Percentiles rank a stretch among this genome's conserved stretches.
phyloP scores from a whole-genome alignment of 768 basidiomycete genomes.

The Suillus decipiens region DNA sequence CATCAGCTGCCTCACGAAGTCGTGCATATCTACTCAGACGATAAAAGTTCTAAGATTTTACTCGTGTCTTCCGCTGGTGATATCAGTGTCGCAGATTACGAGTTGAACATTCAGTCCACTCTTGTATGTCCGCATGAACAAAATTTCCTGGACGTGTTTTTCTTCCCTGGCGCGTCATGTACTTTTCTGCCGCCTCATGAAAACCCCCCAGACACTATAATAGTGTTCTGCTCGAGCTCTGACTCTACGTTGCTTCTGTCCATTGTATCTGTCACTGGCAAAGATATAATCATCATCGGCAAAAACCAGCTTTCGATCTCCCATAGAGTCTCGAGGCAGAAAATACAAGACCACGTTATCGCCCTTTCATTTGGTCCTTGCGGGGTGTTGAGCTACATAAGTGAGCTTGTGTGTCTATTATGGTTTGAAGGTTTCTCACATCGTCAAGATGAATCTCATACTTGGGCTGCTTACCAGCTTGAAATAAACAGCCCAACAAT shows the following conservation, averaged over 20 bases:
- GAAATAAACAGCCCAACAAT: slow-evolving; percentile 28
- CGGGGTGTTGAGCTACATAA: slow-evolving; percentile 51
- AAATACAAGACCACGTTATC: slow-evolving; percentile 5
- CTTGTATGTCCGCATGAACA: slow-evolving; percentile 30
- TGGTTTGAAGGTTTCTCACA: background rate
- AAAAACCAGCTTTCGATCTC: background rate
- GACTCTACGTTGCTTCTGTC: slow-evolving; percentile 23
- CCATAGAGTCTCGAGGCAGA: background rate
- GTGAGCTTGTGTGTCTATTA: slow-evolving; percentile 35
- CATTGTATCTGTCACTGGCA: slow-evolving; percentile 19
- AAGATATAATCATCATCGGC: background rate
- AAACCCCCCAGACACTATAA: slow-evolving; percentile 15
- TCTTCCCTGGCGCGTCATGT: slow-evolving; percentile 32
- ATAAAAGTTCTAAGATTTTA: slow-evolving; percentile 30
- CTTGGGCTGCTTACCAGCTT: slow-evolving; percentile 43
- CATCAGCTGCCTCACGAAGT: slow-evolving; percentile 47
- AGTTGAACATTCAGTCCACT: slow-evolving; percentile 28
- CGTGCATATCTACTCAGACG: slow-evolving; percentile 38
- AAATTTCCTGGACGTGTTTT: slow-evolving; percentile 29
- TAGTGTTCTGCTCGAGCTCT: slow-evolving; percentile 27
- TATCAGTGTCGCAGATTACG: slow-evolving; percentile 33
- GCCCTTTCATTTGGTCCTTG: slow-evolving; percentile 39
- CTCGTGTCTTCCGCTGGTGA: slow-evolving; percentile 36
- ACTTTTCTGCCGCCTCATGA: slow-evolving; percentile 25
- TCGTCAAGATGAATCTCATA: slow-evolving; percentile 43